These are phyloP conservation scores for Lojkania enalia DNA, from an alignment of 2,329 filamentous ascomycete genomes.

Conservation along the genomic window DNA sequence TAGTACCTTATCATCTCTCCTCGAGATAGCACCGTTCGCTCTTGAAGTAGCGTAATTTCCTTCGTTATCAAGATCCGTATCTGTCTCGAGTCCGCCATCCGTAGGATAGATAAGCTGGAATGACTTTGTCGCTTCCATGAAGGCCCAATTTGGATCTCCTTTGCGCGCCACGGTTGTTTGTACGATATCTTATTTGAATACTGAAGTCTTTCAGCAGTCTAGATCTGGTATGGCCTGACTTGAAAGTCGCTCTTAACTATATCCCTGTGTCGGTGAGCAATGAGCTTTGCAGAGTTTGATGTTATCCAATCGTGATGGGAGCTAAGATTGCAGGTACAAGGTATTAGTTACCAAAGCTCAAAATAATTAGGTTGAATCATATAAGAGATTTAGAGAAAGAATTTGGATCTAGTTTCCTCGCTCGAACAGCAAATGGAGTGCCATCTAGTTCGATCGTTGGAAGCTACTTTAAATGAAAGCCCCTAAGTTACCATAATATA, in stretches of 20 bases:
- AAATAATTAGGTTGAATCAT: conserved; percentile 2
- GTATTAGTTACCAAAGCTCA: conserved; percentile 3
- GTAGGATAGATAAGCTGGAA: conserved; percentile 11
- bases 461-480: conserved; percentile 8
- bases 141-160: conserved; percentile 9
- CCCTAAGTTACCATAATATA: conserved; percentile 6
- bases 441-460: conserved; percentile 2
- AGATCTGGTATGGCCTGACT: conserved; percentile 6
- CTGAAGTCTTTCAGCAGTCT: conserved; percentile 8
- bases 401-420: conserved; percentile 4
- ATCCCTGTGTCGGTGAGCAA: not conserved
- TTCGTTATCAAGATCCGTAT: conserved; percentile 8
- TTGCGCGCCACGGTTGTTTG: conserved; percentile 5
- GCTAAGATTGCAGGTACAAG: conserved; percentile 4
- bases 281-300: not conserved
- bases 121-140: conserved; percentile 6
- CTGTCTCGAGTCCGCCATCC: conserved; percentile 2
- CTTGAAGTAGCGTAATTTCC: conserved; percentile 12
- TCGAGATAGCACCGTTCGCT: conserved; percentile 11
- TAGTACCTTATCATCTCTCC: conserved; percentile 6
- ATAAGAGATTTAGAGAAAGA: conserved; percentile 2
- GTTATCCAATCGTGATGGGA: not conserved
- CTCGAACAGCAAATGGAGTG: conserved; percentile 7
- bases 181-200: conserved; percentile 10
- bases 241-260: not conserved